Conservation (phyloP, 192 early-diverging fungal species). For the Mortierella antarctica region DNA sequence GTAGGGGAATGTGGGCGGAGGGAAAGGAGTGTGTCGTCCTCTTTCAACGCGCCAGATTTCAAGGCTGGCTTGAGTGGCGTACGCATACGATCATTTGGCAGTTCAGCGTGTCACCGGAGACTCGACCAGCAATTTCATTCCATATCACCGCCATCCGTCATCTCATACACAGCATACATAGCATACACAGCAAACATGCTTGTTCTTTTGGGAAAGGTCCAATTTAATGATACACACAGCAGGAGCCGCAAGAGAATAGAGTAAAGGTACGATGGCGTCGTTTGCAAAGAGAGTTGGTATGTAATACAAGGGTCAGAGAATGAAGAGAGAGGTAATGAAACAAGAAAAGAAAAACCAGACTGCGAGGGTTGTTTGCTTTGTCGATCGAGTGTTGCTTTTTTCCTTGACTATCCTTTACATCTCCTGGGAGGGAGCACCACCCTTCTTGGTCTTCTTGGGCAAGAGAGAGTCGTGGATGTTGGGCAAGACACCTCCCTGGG, state of each 20-base stretch:
- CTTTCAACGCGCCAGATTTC: too few species aligned
- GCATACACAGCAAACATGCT: too few species aligned
- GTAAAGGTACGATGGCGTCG: slow-evolving; percentile 21
- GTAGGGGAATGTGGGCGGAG: too few species aligned
- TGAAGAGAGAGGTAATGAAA: slow-evolving; percentile 14
- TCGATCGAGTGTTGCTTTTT: slow-evolving; percentile 11
- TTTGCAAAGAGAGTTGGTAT: slow-evolving; percentile 30
- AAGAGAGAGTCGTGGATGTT: slow-evolving; percentile 91
- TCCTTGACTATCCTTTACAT: slow-evolving; percentile 58
- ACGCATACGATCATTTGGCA: too few species aligned
- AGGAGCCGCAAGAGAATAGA: slow-evolving; percentile 21
- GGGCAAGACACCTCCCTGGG: slow-evolving; percentile 94
- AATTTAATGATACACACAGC: slow-evolving; percentile 39
- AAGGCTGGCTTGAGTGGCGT: too few species aligned
- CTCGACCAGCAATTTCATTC: too few species aligned
- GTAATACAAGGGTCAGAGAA: slow-evolving; percentile 42
- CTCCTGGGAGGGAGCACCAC: slow-evolving; percentile 70
- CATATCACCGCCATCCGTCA: too few species aligned
- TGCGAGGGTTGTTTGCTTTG: not conserved
- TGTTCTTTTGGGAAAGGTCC: not conserved
- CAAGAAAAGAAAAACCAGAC: slow-evolving; percentile 18
- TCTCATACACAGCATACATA: too few species aligned
- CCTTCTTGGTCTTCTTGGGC: slow-evolving; percentile 86
- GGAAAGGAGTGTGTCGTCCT: too few species aligned
- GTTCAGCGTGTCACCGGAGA: too few species aligned